phyloP scores from a whole-genome alignment of 1,284 basidiomycete species.

The Leccinum subfulvum region DNA sequence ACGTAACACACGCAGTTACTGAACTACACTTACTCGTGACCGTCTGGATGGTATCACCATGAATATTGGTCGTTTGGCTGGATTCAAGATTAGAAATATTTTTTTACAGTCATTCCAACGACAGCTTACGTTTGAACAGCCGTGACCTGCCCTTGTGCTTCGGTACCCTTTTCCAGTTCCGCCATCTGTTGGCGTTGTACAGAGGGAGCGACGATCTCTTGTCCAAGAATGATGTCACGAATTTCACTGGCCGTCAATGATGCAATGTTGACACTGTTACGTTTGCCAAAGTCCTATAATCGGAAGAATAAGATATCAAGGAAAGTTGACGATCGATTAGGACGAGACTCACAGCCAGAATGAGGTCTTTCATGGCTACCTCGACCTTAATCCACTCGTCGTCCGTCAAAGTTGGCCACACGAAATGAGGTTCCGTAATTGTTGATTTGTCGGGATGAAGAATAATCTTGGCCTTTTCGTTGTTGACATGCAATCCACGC shows the following conservation, averaged over 20 bases:
- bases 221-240: conserved; percentile 93
- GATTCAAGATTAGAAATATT: conserved; percentile 17
- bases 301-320: conserved; percentile 12
- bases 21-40: conserved; percentile 72
- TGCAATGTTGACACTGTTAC: conserved; percentile 98
- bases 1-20: background rate
- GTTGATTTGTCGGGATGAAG: conserved; percentile 92
- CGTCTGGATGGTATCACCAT: conserved; percentile 95
- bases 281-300: conserved; percentile 90
- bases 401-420: conserved; percentile 94
- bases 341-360: conserved; percentile 63
- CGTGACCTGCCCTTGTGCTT: conserved; percentile 93
- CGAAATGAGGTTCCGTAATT: conserved; percentile 96
- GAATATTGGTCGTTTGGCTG: conserved; percentile 93
- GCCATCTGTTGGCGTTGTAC: conserved; percentile 99
- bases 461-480: conserved; percentile 93
- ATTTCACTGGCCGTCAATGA: conserved; percentile 96
- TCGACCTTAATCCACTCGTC: conserved; percentile 99
- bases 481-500: conserved; percentile 97
- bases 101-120: background rate
- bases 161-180: conserved; percentile 94
- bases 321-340: background rate
- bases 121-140: conserved; percentile 82
- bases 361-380: conserved; percentile 93
- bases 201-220: conserved; percentile 92